Percentiles rank a stretch among this genome's conserved stretches.
These are phyloP conservation scores for Rubroboletus pulcherrimus DNA, from an alignment of 768 basidiomycete species.

Conservation along the genomic window DNA sequence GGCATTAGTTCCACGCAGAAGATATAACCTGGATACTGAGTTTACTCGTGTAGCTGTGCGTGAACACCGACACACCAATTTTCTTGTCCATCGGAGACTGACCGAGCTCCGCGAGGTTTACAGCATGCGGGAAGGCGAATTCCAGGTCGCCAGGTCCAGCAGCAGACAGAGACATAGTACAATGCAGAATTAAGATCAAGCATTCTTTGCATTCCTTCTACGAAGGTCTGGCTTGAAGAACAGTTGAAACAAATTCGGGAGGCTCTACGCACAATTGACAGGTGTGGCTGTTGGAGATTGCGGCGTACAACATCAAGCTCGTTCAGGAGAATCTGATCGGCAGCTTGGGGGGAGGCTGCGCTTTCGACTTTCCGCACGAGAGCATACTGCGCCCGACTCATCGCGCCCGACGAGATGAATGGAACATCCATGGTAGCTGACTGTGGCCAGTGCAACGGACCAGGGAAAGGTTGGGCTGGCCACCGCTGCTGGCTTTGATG, in stretches of 20 bases:
- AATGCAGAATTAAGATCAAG: conserved; percentile 69
- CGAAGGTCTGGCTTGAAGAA: conserved; percentile 2
- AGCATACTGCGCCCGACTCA: conserved; percentile 70
- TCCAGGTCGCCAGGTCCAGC: conserved; percentile 46
- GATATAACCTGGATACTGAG: conserved; percentile 55
- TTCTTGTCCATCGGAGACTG: conserved; percentile 57
- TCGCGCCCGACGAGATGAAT: conserved; percentile 73
- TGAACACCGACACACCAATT: conserved; percentile 44
- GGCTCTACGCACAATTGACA: conserved; percentile 50
- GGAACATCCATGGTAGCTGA: conserved; percentile 66
- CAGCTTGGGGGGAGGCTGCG: conserved; percentile 50
- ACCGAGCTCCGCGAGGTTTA: conserved; percentile 74
- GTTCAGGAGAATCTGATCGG: conserved; percentile 55
- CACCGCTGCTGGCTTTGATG: neutral
- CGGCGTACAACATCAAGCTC: conserved; percentile 58
- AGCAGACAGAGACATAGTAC: conserved; percentile 48
- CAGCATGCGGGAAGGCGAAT: conserved; percentile 73
- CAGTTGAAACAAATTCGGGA: neutral
- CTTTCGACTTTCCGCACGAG: conserved; percentile 72
- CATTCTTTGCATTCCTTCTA: conserved; percentile 66
- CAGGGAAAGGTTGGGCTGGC: neutral
- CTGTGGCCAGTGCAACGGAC: neutral
- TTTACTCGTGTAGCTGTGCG: neutral
- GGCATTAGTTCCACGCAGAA: conserved; percentile 77
- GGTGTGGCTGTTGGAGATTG: conserved; percentile 45